Percentiles rank a stretch among this genome's conserved stretches.
Evolutionary conservation across 2,329 filamentous ascomycete species (phyloP).

Genomic region (Cytospora chrysosperma): DNA sequence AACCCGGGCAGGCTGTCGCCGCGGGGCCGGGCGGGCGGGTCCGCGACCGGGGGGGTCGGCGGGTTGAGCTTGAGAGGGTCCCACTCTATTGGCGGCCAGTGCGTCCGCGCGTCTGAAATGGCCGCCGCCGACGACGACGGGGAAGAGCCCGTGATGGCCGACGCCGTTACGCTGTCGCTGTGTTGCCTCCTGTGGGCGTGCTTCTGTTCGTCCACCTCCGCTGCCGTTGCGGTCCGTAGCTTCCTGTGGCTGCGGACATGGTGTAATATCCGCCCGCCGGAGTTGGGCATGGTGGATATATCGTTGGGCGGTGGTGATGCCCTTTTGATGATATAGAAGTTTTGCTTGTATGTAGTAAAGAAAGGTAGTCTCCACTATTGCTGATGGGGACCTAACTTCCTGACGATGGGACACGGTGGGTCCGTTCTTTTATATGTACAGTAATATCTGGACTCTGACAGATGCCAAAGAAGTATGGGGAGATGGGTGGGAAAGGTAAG

Average conservation of each 20-base stretch:
- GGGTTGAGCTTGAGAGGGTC: slow-evolving; percentile 37
- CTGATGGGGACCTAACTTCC: slow-evolving; percentile 9
- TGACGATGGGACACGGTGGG: neutral
- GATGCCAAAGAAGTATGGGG: neutral
- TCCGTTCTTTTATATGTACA: neutral
- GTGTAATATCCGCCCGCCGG: slow-evolving; percentile 18
- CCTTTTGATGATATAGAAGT: neutral
- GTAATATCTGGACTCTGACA: neutral
- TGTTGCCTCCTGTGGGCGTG: slow-evolving; percentile 17
- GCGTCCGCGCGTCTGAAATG: slow-evolving; percentile 16
- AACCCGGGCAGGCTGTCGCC: slow-evolving; percentile 18
- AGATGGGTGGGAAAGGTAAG: slow-evolving; percentile 7
- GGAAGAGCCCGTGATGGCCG: neutral
- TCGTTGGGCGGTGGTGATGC: neutral
- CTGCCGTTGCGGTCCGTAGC: slow-evolving; percentile 15
- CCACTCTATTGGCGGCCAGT: slow-evolving; percentile 32
- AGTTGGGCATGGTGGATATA: slow-evolving; percentile 18
- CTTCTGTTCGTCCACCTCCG: slow-evolving; percentile 14
- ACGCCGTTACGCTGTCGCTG: slow-evolving; percentile 15
- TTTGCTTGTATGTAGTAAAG: slow-evolving; percentile 1
- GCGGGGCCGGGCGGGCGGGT: slow-evolving; percentile 11
- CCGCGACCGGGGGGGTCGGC: slow-evolving; percentile 16
- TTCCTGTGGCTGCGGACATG: slow-evolving; percentile 23
- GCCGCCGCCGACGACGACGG: neutral
- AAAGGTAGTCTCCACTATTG: slow-evolving; percentile 14